phyloP scores from a whole-genome alignment of 495 filamentous ascomycete species.

The Aspergillus taichungensis region DNA sequence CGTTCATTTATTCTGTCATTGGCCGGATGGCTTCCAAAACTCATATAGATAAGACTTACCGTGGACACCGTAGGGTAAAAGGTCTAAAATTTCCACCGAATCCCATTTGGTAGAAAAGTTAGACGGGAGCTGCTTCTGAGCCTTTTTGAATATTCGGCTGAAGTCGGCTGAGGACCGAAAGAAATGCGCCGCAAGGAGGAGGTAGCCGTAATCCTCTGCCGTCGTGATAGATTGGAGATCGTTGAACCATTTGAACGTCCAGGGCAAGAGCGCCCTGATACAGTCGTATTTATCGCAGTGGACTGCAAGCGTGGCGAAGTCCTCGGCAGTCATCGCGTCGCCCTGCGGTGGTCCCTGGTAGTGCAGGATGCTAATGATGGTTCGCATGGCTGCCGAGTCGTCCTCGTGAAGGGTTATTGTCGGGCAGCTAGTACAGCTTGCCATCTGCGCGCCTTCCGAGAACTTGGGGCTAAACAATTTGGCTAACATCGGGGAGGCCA shows the following conservation, averaged over 20 bases:
- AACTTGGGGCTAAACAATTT: neutral
- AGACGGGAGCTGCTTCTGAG: neutral
- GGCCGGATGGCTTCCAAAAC: too few species aligned
- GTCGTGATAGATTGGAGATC: neutral
- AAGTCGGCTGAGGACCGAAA: neutral
- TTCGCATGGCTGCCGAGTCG: neutral
- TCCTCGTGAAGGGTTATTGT: neutral
- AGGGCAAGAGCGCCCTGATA: neutral
- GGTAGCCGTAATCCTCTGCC: neutral
- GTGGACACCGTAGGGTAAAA: neutral
- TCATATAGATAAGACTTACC: neutral
- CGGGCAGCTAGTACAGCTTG: neutral
- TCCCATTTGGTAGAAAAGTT: neutral
- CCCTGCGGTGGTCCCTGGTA: slow-evolving; percentile 3
- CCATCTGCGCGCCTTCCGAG: neutral
- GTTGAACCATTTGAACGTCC: neutral
- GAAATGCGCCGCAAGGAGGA: slow-evolving; percentile 1
- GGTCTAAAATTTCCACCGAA: neutral
- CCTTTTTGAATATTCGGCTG: neutral
- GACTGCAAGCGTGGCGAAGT: neutral
- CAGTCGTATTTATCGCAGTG: slow-evolving; percentile 1
- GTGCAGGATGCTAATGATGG: slow-evolving; percentile 1
- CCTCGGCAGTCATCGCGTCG: neutral
- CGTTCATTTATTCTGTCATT: too few species aligned
- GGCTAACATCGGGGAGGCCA: neutral